A percentile compares a stretch with the other conserved stretches of the same genome.
Evolutionary conservation across 1,139 yeast genomes (phyloP).

Genomic region (Pichia sp.): DNA sequence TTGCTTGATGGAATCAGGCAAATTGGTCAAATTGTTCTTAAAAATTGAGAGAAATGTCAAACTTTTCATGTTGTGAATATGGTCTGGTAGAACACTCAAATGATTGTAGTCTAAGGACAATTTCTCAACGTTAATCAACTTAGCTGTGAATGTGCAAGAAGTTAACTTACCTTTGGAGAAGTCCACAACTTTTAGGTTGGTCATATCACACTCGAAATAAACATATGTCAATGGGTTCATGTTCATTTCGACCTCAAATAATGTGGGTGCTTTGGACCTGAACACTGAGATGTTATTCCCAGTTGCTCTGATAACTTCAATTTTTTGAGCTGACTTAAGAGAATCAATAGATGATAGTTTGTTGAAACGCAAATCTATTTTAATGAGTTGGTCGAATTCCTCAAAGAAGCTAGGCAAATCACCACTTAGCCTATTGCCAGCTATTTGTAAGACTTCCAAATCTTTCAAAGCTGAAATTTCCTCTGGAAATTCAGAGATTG

Average conservation of each 20-base stretch:
- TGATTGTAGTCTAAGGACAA: constrained; percentile 79
- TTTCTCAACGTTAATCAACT: constrained; percentile 65
- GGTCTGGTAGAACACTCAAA: constrained; percentile 69
- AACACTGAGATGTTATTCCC: constrained; percentile 75
- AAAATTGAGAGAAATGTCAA: constrained; percentile 66
- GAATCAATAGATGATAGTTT: constrained; percentile 60
- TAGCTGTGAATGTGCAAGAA: constrained; percentile 61
- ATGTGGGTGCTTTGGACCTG: constrained; percentile 54
- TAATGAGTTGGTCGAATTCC: constrained; percentile 53
- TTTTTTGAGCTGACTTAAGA: constrained; percentile 56
- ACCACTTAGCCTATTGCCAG: constrained; percentile 66
- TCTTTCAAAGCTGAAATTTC: constrained; percentile 55
- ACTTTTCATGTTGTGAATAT: constrained; percentile 55
- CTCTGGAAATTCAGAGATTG: constrained; percentile 50
- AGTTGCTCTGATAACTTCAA: constrained; percentile 63
- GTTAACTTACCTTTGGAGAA: constrained; percentile 80
- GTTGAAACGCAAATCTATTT: constrained; percentile 78
- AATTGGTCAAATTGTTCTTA: constrained; percentile 65
- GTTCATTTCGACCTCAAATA: constrained; percentile 47
- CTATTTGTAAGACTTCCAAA: constrained; percentile 65
- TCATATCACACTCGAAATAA: constrained; percentile 48
- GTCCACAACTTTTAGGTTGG: constrained; percentile 66
- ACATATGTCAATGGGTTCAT: constrained; percentile 57
- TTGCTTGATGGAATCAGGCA: constrained; percentile 68
- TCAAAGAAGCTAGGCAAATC: constrained; percentile 52